Conservation (phyloP, 83 land plant genomes). For the Diphasiastrum complanatum region DNA sequence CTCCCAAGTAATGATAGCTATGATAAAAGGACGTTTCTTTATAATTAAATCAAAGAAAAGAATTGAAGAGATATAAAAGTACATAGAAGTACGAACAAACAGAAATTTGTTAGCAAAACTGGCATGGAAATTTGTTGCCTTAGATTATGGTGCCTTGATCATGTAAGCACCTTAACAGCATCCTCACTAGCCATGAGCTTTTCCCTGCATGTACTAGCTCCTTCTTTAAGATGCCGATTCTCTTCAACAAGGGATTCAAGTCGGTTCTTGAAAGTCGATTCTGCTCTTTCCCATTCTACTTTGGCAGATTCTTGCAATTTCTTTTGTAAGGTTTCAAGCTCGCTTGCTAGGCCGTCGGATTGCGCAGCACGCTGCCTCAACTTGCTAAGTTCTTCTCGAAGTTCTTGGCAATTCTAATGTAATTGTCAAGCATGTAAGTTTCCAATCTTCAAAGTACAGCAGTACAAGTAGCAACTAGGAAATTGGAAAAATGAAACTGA, state of each 20-base stretch:
- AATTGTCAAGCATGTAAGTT: too few species aligned
- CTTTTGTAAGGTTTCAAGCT: neutral
- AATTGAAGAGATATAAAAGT: too few species aligned
- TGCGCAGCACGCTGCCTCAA: slow-evolving; percentile 1
- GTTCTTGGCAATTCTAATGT: neutral
- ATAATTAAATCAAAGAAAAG: neutral
- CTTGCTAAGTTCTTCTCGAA: neutral
- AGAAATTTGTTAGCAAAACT: too few species aligned
- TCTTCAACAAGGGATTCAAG: slow-evolving; percentile 13
- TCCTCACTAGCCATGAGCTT: slow-evolving; percentile 24
- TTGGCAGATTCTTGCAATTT: too few species aligned
- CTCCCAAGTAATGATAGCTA: too few species aligned
- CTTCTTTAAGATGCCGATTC: slow-evolving; percentile 16
- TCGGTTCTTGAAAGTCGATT: neutral
- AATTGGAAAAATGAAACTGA: too few species aligned
- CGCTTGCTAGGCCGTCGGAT: slow-evolving; percentile 3
- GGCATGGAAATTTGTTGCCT: too few species aligned
- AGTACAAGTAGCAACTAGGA: too few species aligned
- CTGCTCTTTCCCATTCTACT: slow-evolving; percentile 7
- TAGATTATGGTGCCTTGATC: too few species aligned
- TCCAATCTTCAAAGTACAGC: too few species aligned
- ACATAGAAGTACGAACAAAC: too few species aligned
- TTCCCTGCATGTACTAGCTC: slow-evolving; percentile 1
- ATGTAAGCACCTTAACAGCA: slow-evolving; percentile 25
- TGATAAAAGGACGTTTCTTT: too few species aligned